Conservation (phyloP, 2,329 filamentous ascomycete genomes). For the Celoporthe dispersa region DNA sequence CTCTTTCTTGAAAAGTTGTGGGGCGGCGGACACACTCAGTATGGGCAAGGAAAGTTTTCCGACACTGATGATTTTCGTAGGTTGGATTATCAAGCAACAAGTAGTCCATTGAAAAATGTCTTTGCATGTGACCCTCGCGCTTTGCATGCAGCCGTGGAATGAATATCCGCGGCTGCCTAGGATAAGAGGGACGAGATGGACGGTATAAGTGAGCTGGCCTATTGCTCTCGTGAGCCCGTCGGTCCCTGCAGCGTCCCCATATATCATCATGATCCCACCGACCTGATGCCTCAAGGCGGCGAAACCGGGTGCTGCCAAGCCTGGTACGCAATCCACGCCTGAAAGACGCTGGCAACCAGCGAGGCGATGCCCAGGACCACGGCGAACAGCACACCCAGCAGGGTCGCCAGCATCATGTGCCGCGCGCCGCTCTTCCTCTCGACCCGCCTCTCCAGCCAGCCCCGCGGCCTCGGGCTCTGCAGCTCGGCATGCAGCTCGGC, state of each 20-base stretch:
- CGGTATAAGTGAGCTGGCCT: neutral
- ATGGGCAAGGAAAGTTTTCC: neutral
- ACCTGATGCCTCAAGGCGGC: neutral
- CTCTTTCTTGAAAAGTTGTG: neutral
- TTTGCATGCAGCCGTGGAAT: neutral
- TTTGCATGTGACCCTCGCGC: neutral
- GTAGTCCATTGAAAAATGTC: neutral
- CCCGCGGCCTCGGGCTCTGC: conserved; percentile 31
- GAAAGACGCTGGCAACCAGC: conserved; percentile 28
- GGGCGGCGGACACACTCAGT: neutral
- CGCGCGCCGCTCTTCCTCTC: conserved; percentile 31
- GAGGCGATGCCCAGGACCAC: conserved; percentile 30
- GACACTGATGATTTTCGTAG: neutral
- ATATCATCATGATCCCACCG: too few relatives aligned
- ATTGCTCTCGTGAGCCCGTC: neutral
- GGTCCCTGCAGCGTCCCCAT: too few relatives aligned
- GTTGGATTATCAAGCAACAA: neutral
- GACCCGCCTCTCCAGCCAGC: conserved; percentile 27
- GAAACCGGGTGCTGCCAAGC: conserved; percentile 16
- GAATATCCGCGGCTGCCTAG: neutral
- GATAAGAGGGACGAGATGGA: neutral
- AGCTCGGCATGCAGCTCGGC: conserved; percentile 32
- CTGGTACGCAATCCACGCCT: conserved; percentile 28
- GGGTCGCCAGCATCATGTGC: conserved; percentile 32
- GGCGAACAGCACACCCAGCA: conserved; percentile 28